phyloP scores from a whole-genome alignment of 2,329 filamentous ascomycete genomes.

The Pyrenochaeta sp. region DNA sequence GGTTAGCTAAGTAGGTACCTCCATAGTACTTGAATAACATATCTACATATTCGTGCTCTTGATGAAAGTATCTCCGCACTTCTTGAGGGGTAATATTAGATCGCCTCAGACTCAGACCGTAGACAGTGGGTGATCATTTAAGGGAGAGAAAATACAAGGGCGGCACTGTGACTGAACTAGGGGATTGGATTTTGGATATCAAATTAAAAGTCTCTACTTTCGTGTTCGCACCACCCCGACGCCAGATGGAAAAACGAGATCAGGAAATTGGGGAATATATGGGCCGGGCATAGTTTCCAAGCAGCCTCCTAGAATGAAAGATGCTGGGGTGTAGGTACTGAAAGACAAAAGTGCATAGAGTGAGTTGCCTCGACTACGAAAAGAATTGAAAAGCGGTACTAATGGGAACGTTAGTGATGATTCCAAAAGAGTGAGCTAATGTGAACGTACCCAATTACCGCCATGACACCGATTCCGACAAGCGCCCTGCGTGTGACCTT shows the following conservation, averaged over 20 bases:
- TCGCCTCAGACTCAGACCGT: too few relatives aligned
- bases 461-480: slow-evolving; percentile 83
- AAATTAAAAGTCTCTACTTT: slow-evolving; percentile 34
- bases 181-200: too few relatives aligned
- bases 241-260: slow-evolving; percentile 13
- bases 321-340: background rate
- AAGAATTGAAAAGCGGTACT: slow-evolving; percentile 43
- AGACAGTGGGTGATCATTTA: too few relatives aligned
- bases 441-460: slow-evolving; percentile 84
- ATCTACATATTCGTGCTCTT: too few relatives aligned
- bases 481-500: slow-evolving; percentile 85
- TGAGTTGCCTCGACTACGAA: slow-evolving; percentile 9
- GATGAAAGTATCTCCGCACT: too few relatives aligned
- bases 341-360: background rate
- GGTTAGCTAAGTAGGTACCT: too few relatives aligned
- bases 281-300: background rate
- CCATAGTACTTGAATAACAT: too few relatives aligned
- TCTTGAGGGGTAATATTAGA: too few relatives aligned
- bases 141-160: slow-evolving; percentile 2
- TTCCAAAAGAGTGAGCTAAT: background rate
- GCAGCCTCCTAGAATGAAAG: slow-evolving; percentile 10
- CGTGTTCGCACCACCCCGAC: slow-evolving; percentile 15
- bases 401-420: slow-evolving; percentile 22
- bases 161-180: too few relatives aligned
- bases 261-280: slow-evolving; percentile 7